Conservation (phyloP, 2,329 filamentous ascomycete genomes). For the Xylaria sp. region DNA sequence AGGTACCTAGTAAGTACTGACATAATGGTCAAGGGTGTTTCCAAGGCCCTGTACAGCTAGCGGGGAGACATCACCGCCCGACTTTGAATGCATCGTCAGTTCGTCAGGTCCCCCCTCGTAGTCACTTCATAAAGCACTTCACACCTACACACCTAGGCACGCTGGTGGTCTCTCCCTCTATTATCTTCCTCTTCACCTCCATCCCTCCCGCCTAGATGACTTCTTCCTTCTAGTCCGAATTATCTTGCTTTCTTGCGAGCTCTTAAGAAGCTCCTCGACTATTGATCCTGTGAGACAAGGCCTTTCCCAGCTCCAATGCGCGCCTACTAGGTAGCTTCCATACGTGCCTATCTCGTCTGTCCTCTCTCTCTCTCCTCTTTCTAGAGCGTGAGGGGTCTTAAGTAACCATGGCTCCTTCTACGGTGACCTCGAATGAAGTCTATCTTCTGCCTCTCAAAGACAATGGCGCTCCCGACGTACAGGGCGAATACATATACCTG, state of each 20-base stretch:
- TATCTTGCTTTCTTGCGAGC: not conserved
- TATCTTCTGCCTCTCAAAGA: constrained; percentile 93
- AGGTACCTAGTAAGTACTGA: not conserved
- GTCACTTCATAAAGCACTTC: not conserved
- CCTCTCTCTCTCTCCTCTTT: not conserved
- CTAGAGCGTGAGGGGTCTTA: constrained; percentile 5
- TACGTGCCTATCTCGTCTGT: not conserved
- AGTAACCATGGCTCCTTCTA: constrained; percentile 65
- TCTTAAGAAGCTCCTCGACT: not conserved
- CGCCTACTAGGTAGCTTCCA: constrained; percentile 10
- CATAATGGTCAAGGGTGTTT: constrained; percentile 24
- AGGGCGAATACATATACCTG: constrained; percentile 91
- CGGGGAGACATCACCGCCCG: constrained; percentile 12
- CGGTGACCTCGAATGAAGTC: constrained; percentile 75
- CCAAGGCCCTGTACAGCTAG: constrained; percentile 21
- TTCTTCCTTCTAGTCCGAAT: not conserved
- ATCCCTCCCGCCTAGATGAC: not conserved
- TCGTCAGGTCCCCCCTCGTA: constrained; percentile 4
- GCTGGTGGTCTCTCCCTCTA: constrained; percentile 3
- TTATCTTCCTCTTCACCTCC: constrained; percentile 4
- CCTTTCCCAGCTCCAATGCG: constrained; percentile 15
- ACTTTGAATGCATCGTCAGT: constrained; percentile 20
- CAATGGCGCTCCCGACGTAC: constrained; percentile 88
- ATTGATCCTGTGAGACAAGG: not conserved
- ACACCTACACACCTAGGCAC: not conserved